Evolutionary conservation across 805 yeast species (phyloP).

Genomic region (Candida nanaspora): DNA sequence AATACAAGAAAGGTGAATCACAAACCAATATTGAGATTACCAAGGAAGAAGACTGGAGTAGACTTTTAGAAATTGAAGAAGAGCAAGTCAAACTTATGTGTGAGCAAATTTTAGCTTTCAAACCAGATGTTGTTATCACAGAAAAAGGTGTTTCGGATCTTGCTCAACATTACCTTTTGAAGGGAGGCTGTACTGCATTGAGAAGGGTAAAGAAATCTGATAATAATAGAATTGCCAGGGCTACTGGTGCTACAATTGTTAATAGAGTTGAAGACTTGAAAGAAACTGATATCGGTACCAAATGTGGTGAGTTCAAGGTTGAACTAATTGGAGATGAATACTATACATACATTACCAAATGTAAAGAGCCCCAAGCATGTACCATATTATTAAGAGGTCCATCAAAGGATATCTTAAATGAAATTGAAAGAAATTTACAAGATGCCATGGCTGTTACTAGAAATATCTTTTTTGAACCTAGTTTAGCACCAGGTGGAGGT

Average conservation of each 20-base stretch:
- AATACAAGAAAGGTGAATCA: constrained; percentile 97
- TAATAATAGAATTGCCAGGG: constrained; percentile 93
- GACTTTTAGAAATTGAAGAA: constrained; percentile 93
- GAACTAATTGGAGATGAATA: constrained; percentile 97
- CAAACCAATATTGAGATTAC: constrained; percentile 97
- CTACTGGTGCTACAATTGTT: constrained; percentile 96
- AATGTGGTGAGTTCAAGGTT: constrained; percentile 87
- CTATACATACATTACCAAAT: constrained; percentile 75
- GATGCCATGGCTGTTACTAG: constrained; percentile 98
- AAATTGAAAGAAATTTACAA: constrained; percentile 92
- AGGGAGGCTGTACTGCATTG: constrained; percentile 87
- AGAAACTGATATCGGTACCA: constrained; percentile 82
- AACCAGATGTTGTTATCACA: constrained; percentile 92
- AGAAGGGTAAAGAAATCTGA: constrained; percentile 95
- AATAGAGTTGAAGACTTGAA: constrained; percentile 92
- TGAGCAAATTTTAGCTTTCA: constrained; percentile 73
- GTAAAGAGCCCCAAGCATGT: constrained; percentile 87
- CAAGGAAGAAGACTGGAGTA: constrained; percentile 93
- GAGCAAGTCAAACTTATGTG: constrained; percentile 89
- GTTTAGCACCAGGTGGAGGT: constrained; percentile 97
- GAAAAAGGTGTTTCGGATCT: constrained; percentile 98
- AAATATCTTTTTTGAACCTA: constrained; percentile 91
- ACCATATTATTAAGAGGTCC: constrained; percentile 92
- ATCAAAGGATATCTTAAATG: constrained; percentile 92
- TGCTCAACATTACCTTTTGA: constrained; percentile 92